Evolutionary conservation across 192 early-diverging fungal species (phyloP).

Genomic region (Coemansia sp.): DNA sequence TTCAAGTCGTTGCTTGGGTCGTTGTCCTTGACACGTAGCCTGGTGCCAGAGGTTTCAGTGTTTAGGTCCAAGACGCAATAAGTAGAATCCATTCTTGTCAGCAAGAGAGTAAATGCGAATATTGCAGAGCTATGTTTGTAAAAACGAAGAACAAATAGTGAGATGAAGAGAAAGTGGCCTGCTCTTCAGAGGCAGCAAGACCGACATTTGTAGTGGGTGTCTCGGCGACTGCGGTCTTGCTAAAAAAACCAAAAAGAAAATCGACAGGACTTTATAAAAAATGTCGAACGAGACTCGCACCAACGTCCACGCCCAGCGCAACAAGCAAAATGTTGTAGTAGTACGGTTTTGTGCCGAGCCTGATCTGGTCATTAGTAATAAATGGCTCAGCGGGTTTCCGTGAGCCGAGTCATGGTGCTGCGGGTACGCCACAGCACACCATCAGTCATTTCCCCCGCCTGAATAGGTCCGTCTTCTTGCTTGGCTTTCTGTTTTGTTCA

Average conservation of each 20-base stretch:
- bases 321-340: background rate
- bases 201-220: background rate
- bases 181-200: background rate
- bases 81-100: background rate
- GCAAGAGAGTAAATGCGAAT: background rate
- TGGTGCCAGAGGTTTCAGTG: background rate
- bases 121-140: background rate
- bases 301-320: background rate
- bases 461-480: background rate
- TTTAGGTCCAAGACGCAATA: background rate
- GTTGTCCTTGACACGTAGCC: background rate
- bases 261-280: no score
- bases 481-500: no score
- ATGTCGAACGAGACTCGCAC: no score
- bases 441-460: no score
- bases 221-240: background rate
- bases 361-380: no score
- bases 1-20: background rate
- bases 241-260: no score
- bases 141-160: background rate
- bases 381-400: background rate
- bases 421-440: background rate
- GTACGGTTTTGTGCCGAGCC: background rate
- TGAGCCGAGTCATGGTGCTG: slow-evolving; percentile 1
- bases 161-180: background rate